Base-by-base conservation (phyloP, 2,329 filamentous ascomycete species). In the Tricladium varicosporioides region DNA sequence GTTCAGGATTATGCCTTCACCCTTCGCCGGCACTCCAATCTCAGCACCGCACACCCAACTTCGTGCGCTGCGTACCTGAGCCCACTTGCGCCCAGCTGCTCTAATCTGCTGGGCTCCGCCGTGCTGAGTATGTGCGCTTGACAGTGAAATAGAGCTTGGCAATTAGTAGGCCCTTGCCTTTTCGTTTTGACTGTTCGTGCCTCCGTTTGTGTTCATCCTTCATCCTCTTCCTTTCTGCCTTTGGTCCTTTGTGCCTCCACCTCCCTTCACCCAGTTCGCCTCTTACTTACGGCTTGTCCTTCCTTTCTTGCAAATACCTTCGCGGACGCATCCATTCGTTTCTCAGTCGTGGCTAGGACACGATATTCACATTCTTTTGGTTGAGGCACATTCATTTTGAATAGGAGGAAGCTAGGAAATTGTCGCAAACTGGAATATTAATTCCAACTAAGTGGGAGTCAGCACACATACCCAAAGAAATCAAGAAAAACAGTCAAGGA, bases 151-250 rank as follows among this genome's bases (percentile, higher is more conserved):
- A 27, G 22, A 27, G 22, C 22, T 27, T 27, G 22, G 22, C 22
- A 27, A 27, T 27, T 7, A 27, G 22, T 27, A 7, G 22, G 22
- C 22, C 22, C 22, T 27, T 27, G 22, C 22, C 22, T 27, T 27
- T 27, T 27, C 22, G 22, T 27, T 27, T 27, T 27, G 22, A 27
- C 22, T 27, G 22, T 27, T 27, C 22, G 22, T 19, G 45, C 27
- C 31, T 59, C 50, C 15, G 40, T 46, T 44, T 48, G 36, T 82
- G 72, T 86, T 84, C 64, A 82, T 80, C 75, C 96, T 92, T 27
- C 63, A 93, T 89, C 67, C 93, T 84, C 49, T 85, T 80, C 65
- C 80, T 79, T 75, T 96, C 91, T 1, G 92, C 84, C 63, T 94
- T 91, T 0, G 92, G 96, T 78, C 22, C 22, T 94, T 95, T 27